Evolutionary conservation across 2,329 filamentous ascomycete species (phyloP).

Genomic region (Trichoderma sp.): DNA sequence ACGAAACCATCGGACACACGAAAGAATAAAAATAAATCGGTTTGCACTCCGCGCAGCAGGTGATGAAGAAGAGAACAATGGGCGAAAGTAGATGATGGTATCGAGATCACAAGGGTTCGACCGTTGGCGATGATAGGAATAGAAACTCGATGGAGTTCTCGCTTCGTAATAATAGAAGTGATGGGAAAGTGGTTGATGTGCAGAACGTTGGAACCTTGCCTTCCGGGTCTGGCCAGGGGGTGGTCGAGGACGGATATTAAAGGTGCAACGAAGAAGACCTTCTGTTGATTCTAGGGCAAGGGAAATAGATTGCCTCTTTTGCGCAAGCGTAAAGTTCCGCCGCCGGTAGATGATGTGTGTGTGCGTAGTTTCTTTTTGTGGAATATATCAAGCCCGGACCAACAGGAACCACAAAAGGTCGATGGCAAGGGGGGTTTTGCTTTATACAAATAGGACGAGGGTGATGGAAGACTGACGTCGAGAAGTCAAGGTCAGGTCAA

Average conservation of each 20-base stretch:
- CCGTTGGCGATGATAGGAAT: slow-evolving; percentile 4
- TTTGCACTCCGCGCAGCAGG: slow-evolving; percentile 8
- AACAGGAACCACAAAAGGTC: background rate
- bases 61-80: slow-evolving; percentile 2
- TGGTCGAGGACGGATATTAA: slow-evolving; percentile 16
- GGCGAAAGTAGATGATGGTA: background rate
- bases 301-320: slow-evolving; percentile 10
- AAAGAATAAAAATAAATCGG: background rate
- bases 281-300: slow-evolving; percentile 16
- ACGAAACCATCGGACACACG: slow-evolving; percentile 36
- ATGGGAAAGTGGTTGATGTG: background rate
- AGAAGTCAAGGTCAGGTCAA: slow-evolving; percentile 4
- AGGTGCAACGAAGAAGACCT: slow-evolving; percentile 9
- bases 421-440: background rate
- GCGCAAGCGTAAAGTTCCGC: slow-evolving; percentile 18
- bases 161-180: slow-evolving; percentile 1
- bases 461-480: slow-evolving; percentile 19
- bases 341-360: background rate
- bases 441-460: slow-evolving; percentile 7
- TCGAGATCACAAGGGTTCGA: slow-evolving; percentile 11
- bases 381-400: background rate
- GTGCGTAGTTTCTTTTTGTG: background rate
- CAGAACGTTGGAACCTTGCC: background rate
- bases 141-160: background rate
- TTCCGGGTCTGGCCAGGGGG: background rate